Conservation (phyloP, 352 stramenopile species). For the Phytophthora foliorum region DNA sequence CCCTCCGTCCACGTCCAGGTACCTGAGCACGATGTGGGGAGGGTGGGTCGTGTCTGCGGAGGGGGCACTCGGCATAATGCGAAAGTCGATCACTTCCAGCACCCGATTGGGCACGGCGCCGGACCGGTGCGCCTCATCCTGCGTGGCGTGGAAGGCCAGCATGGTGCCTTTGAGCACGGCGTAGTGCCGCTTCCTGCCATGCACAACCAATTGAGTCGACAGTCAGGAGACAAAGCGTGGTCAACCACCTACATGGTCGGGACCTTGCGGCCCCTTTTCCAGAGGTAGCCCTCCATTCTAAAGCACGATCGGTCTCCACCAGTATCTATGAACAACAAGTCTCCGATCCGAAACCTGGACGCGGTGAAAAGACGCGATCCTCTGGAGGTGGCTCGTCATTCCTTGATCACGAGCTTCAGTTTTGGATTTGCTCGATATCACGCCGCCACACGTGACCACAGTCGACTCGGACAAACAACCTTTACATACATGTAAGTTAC, state of each 20-base stretch:
- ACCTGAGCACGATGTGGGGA: slow-evolving; percentile 37
- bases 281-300: slow-evolving; percentile 67
- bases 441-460: too few species aligned
- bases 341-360: slow-evolving; percentile 1
- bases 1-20: slow-evolving; percentile 42
- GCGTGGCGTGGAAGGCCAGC: slow-evolving; percentile 66
- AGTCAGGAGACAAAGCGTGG: background rate
- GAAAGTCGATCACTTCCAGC: slow-evolving; percentile 64
- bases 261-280: slow-evolving; percentile 56
- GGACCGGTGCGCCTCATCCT: slow-evolving; percentile 58
- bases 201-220: background rate
- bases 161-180: slow-evolving; percentile 85
- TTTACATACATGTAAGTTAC: too few species aligned
- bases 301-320: slow-evolving; percentile 17
- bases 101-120: slow-evolving; percentile 62
- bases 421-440: background rate
- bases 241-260: slow-evolving; percentile 52
- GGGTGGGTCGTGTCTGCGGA: slow-evolving; percentile 18
- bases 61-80: slow-evolving; percentile 12
- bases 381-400: background rate
- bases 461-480: too few species aligned
- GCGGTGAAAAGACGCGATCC: slow-evolving; percentile 16
- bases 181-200: slow-evolving; percentile 69
- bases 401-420: background rate
- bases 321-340: background rate